Percentiles rank a stretch among this genome's conserved stretches.
These are phyloP conservation scores for Colletotrichum tofieldiae DNA, from an alignment of 2,329 filamentous ascomycete genomes.

Conservation along the genomic window DNA sequence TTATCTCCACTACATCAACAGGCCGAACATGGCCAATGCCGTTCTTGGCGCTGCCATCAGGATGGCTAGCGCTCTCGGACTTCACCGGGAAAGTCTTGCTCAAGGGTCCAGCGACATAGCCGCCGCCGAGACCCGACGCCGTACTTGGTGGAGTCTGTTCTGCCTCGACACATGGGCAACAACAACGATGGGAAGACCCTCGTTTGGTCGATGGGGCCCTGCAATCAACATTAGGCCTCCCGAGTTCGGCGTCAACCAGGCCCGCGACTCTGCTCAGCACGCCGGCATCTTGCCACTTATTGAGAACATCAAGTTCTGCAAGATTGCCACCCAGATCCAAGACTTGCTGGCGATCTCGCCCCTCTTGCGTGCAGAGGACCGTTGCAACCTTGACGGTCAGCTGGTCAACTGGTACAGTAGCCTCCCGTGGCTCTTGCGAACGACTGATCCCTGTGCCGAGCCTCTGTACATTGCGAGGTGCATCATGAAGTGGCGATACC, in stretches of 20 bases:
- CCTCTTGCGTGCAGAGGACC: slow-evolving; percentile 76
- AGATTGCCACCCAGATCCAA: slow-evolving; percentile 84
- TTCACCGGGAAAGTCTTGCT: slow-evolving; percentile 75
- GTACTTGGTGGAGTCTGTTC: slow-evolving; percentile 84
- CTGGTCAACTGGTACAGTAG: slow-evolving; percentile 81
- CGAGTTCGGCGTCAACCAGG: slow-evolving; percentile 64
- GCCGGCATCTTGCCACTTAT: slow-evolving; percentile 79
- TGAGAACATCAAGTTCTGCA: slow-evolving; percentile 85
- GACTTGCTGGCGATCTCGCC: slow-evolving; percentile 81
- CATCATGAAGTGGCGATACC: slow-evolving; percentile 87
- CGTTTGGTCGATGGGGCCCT: slow-evolving; percentile 76
- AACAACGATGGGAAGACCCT: slow-evolving; percentile 79
- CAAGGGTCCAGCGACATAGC: slow-evolving; percentile 63
- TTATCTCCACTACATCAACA: slow-evolving; percentile 85
- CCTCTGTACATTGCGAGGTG: slow-evolving; percentile 79
- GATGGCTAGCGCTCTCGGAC: slow-evolving; percentile 81
- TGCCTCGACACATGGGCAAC: slow-evolving; percentile 83
- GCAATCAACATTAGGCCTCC: slow-evolving; percentile 78
- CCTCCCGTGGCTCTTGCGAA: slow-evolving; percentile 76
- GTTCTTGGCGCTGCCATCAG: slow-evolving; percentile 80
- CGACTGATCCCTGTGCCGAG: slow-evolving; percentile 78
- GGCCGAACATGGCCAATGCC: slow-evolving; percentile 83
- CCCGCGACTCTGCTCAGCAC: slow-evolving; percentile 69
- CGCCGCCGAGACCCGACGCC: slow-evolving; percentile 73
- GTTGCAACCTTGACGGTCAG: slow-evolving; percentile 76